Evolutionary conservation across 306 rosid species (phyloP), one percentile per base, ranked within the genome.

Genomic region (Pyrus pyrifolia): DNA sequence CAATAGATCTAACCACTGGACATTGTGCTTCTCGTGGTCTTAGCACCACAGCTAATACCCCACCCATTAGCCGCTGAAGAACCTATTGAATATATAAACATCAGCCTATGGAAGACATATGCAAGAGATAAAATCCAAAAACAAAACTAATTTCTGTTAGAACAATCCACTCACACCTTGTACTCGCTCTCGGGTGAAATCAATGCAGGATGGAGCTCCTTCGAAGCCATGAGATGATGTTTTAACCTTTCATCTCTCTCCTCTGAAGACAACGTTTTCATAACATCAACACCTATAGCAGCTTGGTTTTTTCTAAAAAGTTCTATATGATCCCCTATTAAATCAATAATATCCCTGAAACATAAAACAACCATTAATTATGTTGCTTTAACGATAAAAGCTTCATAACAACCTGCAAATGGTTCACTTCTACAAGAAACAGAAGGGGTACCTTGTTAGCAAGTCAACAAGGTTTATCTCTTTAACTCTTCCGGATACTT

Each of bases 81-180:
- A 88, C 91, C 99, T 96, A 63, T 65, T 40, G 25, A 72, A 78
- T 70, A 76, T 67, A 78, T 14, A 60, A 65, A 73, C 58, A 82
- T 86, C 79, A 84, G 81, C 74, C 58, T 71, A 46, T 49, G 55
- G 55, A 49, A 15, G 55, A 49, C 18, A 49, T 78, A 79, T 81
- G 79, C 71, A 78, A 85, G 67, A 82, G 57, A 66, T 49, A 73
- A 35, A 62, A 72, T 52, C 65, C n/a, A 79, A 74, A 53, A 70
- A 49, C 5, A 75, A 79, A 82, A 68, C 74, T 71, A 70, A 58
- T 68, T 72, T 73, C 60, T 83, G 80, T 83, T 59, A 76, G 83
- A 86, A 88, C 87, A 79, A 88, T 83, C 90, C 96, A 91, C 96
- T 85, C 99, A 89, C 98, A 96, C 99, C 99, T 96, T 96, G 97